phyloP scores from a whole-genome alignment of 2,329 filamentous ascomycete genomes.

The Verticillium tricorpus region DNA sequence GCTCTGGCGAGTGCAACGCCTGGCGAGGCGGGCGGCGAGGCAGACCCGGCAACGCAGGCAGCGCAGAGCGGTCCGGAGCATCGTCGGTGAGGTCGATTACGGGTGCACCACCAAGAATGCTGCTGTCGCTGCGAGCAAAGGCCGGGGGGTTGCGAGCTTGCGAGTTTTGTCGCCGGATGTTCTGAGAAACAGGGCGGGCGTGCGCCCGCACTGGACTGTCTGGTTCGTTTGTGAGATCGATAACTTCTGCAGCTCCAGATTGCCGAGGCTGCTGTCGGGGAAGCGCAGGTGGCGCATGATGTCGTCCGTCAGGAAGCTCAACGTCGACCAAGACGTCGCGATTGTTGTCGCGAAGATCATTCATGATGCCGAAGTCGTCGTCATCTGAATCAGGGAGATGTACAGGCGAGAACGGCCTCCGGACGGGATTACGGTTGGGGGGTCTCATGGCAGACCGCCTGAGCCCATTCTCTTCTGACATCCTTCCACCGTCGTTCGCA shows the following conservation, averaged over 20 bases:
- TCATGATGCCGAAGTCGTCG: constrained; percentile 4
- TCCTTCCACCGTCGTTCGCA: background rate
- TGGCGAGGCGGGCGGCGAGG: background rate
- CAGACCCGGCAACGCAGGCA: background rate
- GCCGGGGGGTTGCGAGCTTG: constrained; percentile 33
- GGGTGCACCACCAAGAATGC: constrained; percentile 25
- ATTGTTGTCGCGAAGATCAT: constrained; percentile 9
- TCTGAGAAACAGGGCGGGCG: constrained; percentile 16
- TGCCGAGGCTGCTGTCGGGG: constrained; percentile 3
- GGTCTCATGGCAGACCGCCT: background rate
- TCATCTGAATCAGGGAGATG: background rate
- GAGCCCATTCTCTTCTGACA: background rate
- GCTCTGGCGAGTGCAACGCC: background rate
- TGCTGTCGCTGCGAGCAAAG: constrained; percentile 40
- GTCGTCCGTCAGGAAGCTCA: constrained; percentile 9
- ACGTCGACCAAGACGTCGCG: constrained; percentile 22
- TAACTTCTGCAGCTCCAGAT: constrained; percentile 26
- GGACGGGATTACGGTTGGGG: background rate
- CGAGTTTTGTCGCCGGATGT: constrained; percentile 37
- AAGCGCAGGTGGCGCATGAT: background rate
- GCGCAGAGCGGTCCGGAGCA: constrained; percentile 25
- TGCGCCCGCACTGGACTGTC: constrained; percentile 34
- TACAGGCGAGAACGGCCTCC: background rate
- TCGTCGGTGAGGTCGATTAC: constrained; percentile 52
- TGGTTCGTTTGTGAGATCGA: constrained; percentile 47